A percentile compares a stretch with the other conserved stretches of the same genome.
phyloP scores from a whole-genome alignment of 176 grass and related monocot species.

The Oryza glumipatula region DNA sequence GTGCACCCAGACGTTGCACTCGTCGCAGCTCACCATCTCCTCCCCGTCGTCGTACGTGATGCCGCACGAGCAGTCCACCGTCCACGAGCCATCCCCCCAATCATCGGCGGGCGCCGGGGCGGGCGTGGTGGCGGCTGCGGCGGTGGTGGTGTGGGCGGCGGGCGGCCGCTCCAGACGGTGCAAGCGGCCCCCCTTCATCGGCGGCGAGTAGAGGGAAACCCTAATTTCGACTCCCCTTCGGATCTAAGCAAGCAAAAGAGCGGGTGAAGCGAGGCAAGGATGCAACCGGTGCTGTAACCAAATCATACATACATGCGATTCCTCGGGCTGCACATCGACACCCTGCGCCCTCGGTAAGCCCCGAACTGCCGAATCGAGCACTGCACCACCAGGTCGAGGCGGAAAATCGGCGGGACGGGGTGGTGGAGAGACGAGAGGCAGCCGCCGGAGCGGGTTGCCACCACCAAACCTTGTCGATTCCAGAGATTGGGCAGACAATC shows the following conservation, averaged over 20 bases:
- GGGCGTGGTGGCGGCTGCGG: constrained; percentile 15
- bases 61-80: constrained; percentile 97
- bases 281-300: too few species aligned
- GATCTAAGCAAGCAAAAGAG: not conserved
- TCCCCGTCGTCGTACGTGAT: constrained; percentile 96
- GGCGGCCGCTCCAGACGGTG: constrained; percentile 51
- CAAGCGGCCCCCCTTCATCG: constrained; percentile 68
- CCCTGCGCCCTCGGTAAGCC: too few species aligned
- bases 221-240: constrained; percentile 25
- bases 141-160: not conserved
- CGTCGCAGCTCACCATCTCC: constrained; percentile 99
- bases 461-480: too few species aligned
- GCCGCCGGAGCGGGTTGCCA: too few species aligned
- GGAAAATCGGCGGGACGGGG: too few species aligned
- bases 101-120: constrained; percentile 58
- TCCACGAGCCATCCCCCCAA: constrained; percentile 97
- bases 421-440: too few species aligned
- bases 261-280: too few species aligned
- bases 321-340: too few species aligned
- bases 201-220: constrained; percentile 30
- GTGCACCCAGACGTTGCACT: constrained; percentile 97
- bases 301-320: too few species aligned
- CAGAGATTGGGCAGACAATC: too few species aligned
- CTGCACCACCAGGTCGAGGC: too few species aligned
- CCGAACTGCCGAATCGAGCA: too few species aligned